Conservation (phyloP, 176 grass and related monocot genomes). For the Rhynchospora breviuscula region DNA sequence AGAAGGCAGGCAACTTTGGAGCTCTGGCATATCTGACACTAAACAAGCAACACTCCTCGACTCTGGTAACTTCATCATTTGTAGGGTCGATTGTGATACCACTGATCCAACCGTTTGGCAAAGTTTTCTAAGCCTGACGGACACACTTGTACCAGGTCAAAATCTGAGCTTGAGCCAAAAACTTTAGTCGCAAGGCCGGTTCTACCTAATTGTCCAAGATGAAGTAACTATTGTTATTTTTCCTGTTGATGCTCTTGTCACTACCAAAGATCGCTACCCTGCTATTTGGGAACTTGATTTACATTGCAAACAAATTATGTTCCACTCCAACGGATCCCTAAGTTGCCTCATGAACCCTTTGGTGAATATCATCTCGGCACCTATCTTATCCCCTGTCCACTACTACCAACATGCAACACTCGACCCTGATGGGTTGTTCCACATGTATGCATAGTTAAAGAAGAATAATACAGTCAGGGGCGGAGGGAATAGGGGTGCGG, state of each 20-base stretch:
- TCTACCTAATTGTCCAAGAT: not conserved
- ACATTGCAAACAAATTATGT: too few relatives aligned
- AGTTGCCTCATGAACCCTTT: too few relatives aligned
- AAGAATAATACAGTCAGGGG: too few relatives aligned
- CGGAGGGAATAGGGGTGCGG: too few relatives aligned
- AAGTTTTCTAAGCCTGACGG: constrained; percentile 2
- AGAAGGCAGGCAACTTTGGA: not conserved
- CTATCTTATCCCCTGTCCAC: not conserved
- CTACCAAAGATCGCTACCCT: too few relatives aligned
- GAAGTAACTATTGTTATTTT: constrained; percentile 16
- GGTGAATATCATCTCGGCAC: not conserved
- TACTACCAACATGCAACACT: constrained; percentile 31
- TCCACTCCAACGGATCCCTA: too few relatives aligned
- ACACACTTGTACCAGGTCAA: constrained; percentile 29
- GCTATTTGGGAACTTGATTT: too few relatives aligned
- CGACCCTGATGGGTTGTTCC: constrained; percentile 37
- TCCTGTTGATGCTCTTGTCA: not conserved
- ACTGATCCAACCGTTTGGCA: not conserved
- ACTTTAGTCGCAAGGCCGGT: constrained; percentile 19
- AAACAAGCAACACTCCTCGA: too few relatives aligned
- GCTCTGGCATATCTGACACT: too few relatives aligned
- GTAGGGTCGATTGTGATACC: too few relatives aligned
- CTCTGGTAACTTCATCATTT: too few relatives aligned
- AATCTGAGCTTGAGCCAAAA: not conserved
- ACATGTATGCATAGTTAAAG: constrained; percentile 27